Conservation (phyloP, 495 filamentous ascomycete species). For the Penicillium turbatum region DNA sequence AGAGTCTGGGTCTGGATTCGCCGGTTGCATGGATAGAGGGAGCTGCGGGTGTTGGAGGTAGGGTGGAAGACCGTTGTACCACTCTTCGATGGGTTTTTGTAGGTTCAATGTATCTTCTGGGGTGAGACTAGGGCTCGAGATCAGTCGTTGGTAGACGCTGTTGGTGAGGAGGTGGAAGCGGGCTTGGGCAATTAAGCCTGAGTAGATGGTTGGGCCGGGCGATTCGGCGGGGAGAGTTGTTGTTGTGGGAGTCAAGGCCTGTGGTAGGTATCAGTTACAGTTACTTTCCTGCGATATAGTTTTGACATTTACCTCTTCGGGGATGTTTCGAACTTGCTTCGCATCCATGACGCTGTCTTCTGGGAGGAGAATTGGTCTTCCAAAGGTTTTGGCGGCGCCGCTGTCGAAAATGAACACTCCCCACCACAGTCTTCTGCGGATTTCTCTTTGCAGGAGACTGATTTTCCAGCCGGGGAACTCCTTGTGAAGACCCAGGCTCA, state of each 20-base stretch:
- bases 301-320: constrained; percentile 34
- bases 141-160: constrained; percentile 47
- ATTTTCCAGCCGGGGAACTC: constrained; percentile 53
- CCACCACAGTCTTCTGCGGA: constrained; percentile 46
- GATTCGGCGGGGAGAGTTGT: constrained; percentile 39
- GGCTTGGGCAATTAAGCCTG: constrained; percentile 46
- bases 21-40: constrained; percentile 18
- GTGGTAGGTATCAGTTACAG: neutral
- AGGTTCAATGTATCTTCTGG: constrained; percentile 45
- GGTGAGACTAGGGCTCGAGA: constrained; percentile 46
- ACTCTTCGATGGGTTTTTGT: constrained; percentile 45
- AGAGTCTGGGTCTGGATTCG: constrained; percentile 31
- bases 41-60: constrained; percentile 40
- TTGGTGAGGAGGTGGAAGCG: constrained; percentile 48
- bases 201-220: constrained; percentile 46
- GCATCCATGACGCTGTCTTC: constrained; percentile 46
- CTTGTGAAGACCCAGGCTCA: constrained; percentile 53
- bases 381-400: constrained; percentile 46
- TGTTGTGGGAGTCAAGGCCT: constrained; percentile 41
- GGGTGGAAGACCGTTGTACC: constrained; percentile 41
- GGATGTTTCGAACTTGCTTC: constrained; percentile 47
- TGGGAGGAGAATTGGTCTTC: constrained; percentile 45
- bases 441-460: constrained; percentile 45
- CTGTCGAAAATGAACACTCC: constrained; percentile 48
- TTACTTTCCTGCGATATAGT: neutral